Evolutionary conservation across 352 stramenopile genomes (phyloP).

Genomic region (Phytophthora ohioensis): DNA sequence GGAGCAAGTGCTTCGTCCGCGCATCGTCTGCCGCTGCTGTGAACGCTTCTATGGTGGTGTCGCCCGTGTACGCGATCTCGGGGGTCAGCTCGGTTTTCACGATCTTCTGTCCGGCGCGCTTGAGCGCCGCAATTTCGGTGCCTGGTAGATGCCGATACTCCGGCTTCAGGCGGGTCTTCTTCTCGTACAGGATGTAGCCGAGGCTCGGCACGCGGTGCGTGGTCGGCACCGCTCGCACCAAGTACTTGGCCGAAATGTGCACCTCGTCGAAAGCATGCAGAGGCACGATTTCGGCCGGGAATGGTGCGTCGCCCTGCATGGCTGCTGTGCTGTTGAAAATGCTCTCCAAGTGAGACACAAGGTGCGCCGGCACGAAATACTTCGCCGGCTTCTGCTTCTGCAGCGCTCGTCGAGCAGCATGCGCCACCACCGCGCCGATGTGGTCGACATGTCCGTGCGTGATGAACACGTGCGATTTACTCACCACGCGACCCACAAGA

Average conservation of each 20-base stretch:
- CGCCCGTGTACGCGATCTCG: conserved; percentile 85
- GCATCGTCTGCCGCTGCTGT: conserved; percentile 18
- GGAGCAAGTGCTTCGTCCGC: conserved; percentile 57
- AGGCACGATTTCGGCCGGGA: conserved; percentile 60
- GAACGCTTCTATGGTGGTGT: conserved; percentile 79
- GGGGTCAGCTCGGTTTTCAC: conserved; percentile 45
- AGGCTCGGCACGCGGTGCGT: conserved; percentile 78
- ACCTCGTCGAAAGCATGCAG: conserved; percentile 63
- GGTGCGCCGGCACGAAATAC: conserved; percentile 76
- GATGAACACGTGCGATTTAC: conserved; percentile 86
- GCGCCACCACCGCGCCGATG: conserved; percentile 66
- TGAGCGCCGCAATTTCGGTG: conserved; percentile 59
- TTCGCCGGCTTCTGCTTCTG: conserved; percentile 60
- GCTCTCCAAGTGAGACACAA: conserved; percentile 55
- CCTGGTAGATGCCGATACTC: conserved; percentile 55
- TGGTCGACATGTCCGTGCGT: conserved; percentile 90
- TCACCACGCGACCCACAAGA: conserved; percentile 51
- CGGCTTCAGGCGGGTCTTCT: conserved; percentile 55
- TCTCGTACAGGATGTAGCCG: conserved; percentile 80
- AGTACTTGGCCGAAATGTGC: conserved; percentile 62
- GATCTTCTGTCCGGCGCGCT: conserved; percentile 55
- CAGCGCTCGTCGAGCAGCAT: conserved; percentile 69
- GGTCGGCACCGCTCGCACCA: conserved; percentile 74
- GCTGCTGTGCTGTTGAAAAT: conserved; percentile 61
- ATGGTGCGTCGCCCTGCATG: conserved; percentile 70